Evolutionary conservation across 2,329 filamentous ascomycete genomes (phyloP).

Genomic region (Penicillium hesseltinei): DNA sequence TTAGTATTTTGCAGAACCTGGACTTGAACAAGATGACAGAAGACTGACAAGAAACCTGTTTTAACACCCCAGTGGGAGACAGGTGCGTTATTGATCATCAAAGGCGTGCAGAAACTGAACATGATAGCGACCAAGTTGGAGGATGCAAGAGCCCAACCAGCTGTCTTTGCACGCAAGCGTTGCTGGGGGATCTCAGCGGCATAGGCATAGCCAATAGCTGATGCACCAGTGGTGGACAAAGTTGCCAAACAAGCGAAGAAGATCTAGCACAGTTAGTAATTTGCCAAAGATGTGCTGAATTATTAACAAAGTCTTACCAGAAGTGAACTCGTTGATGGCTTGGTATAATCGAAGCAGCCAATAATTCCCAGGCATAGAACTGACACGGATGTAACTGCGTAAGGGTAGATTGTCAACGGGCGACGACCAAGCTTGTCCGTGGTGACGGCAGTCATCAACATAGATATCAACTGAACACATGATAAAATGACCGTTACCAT

Average conservation of each 20-base stretch:
- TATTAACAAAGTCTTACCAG: constrained; percentile 27
- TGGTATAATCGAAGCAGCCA: constrained; percentile 42
- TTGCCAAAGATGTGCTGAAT: neutral
- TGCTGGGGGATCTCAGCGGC: constrained; percentile 44
- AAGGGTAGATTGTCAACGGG: constrained; percentile 43
- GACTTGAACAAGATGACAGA: neutral
- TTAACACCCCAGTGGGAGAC: constrained; percentile 44
- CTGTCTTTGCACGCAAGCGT: constrained; percentile 42
- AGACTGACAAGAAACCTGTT: constrained; percentile 46
- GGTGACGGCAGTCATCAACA: constrained; percentile 37
- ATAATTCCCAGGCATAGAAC: constrained; percentile 42
- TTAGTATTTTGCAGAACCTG: neutral
- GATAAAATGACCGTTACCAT: constrained; percentile 44
- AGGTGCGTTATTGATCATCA: constrained; percentile 47
- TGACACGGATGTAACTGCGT: constrained; percentile 38
- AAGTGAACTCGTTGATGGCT: constrained; percentile 35
- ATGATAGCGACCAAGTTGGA: constrained; percentile 45
- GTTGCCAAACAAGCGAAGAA: constrained; percentile 46
- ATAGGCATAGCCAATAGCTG: constrained; percentile 46
- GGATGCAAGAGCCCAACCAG: constrained; percentile 40
- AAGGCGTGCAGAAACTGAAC: constrained; percentile 47
- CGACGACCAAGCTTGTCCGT: constrained; percentile 41
- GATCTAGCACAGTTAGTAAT: constrained; percentile 26
- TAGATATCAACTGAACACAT: constrained; percentile 44
- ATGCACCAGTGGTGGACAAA: constrained; percentile 44